Conservation (phyloP, 306 rosid genomes). For the Delonix regia region DNA sequence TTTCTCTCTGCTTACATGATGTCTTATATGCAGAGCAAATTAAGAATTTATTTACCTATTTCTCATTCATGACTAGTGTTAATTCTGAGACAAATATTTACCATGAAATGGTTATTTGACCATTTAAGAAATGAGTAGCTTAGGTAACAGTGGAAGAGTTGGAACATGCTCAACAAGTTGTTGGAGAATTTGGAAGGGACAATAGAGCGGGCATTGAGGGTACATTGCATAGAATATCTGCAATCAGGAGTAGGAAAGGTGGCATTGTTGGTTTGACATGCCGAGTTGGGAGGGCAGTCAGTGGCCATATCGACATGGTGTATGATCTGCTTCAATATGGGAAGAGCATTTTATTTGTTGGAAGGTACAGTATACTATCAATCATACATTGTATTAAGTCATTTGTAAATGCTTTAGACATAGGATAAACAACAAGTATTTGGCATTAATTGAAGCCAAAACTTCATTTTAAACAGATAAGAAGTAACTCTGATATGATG, state of each 20-base stretch:
- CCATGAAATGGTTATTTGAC: constrained; percentile 24
- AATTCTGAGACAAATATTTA: neutral
- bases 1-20: neutral
- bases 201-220: constrained; percentile 84
- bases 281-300: constrained; percentile 68
- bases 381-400: neutral
- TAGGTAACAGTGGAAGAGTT: constrained; percentile 70
- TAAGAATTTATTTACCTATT: neutral
- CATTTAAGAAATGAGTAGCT: constrained; percentile 35
- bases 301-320: constrained; percentile 68
- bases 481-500: neutral
- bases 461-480: neutral
- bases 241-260: constrained; percentile 68
- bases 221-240: constrained; percentile 75
- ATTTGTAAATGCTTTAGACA: constrained; percentile 13
- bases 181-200: constrained; percentile 72
- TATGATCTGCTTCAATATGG: constrained; percentile 70
- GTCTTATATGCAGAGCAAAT: neutral
- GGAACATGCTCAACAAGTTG: constrained; percentile 64
- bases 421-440: neutral
- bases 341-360: constrained; percentile 72
- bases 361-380: constrained; percentile 49
- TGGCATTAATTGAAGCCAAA: neutral
- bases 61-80: neutral
- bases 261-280: constrained; percentile 69